These are phyloP conservation scores for Erigeron canadensis DNA, from an alignment of 129 eudicot species.

Conservation along the genomic window DNA sequence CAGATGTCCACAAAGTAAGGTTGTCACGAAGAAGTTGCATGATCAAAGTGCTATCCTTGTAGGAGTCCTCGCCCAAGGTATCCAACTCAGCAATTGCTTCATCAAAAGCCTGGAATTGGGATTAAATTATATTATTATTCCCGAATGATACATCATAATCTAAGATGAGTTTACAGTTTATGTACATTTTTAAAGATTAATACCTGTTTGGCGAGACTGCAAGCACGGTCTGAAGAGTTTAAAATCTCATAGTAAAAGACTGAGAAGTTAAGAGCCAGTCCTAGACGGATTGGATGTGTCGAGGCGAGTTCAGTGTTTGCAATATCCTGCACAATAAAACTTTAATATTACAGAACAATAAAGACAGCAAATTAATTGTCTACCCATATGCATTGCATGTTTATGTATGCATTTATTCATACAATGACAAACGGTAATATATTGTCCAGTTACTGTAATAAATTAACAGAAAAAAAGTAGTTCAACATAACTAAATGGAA, in stretches of 20 bases:
- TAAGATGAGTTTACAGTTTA: not conserved
- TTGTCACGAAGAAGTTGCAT: conserved; percentile 6
- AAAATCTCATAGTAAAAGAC: conserved; percentile 70
- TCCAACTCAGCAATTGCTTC: conserved; percentile 4
- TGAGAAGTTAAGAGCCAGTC: conserved; percentile 72
- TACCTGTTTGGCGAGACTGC: conserved; percentile 69
- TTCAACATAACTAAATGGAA: conserved; percentile 2
- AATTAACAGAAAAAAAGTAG: conserved; percentile 3
- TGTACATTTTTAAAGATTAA: not conserved
- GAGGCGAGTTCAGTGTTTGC: conserved; percentile 61
- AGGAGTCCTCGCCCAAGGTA: conserved; percentile 2
- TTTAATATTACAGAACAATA: no score
- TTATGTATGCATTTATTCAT: no score
- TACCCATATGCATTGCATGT: no score
- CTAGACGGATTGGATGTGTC: conserved; percentile 68
- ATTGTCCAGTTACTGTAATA: not conserved
- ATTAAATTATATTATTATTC: not conserved
- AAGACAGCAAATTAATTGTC: no score
- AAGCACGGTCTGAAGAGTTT: conserved; percentile 66
- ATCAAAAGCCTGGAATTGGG: not conserved
- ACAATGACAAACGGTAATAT: not conserved
- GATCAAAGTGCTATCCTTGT: not conserved
- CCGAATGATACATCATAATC: not conserved
- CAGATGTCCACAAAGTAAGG: conserved; percentile 7
- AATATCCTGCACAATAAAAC: conserved; percentile 44